Evolutionary conservation across 768 basidiomycete genomes (phyloP).

Genomic region (Lactifluus piperatus): DNA sequence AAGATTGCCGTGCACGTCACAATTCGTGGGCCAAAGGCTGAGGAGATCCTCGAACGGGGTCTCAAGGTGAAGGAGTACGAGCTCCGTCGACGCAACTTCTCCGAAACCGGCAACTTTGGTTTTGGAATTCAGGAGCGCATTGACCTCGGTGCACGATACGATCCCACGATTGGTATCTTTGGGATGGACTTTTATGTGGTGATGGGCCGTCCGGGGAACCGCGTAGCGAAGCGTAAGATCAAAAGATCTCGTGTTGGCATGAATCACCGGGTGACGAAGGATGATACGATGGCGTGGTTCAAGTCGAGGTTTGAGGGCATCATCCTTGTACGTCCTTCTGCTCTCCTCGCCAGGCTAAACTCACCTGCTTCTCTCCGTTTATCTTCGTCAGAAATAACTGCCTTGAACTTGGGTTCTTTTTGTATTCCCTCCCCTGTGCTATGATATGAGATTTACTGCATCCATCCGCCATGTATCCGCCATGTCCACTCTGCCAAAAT

Average conservation of each 20-base stretch:
- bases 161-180: slow-evolving; percentile 7
- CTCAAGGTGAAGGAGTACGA: slow-evolving; percentile 99
- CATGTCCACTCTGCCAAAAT: not conserved
- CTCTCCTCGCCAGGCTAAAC: not conserved
- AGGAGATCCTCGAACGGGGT: slow-evolving; percentile 10
- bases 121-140: slow-evolving; percentile 48
- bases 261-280: slow-evolving; percentile 47
- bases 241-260: slow-evolving; percentile 82
- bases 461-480: not conserved
- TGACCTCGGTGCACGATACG: slow-evolving; percentile 7
- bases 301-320: slow-evolving; percentile 99
- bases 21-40: slow-evolving; percentile 5
- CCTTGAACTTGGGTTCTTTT: not conserved
- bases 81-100: slow-evolving; percentile 93
- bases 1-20: slow-evolving; percentile 78
- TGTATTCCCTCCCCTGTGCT: not conserved
- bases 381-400: slow-evolving; percentile 2
- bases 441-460: not conserved
- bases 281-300: slow-evolving; percentile 86
- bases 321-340: slow-evolving; percentile 63
- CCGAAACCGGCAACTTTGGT: slow-evolving; percentile 98
- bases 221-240: slow-evolving; percentile 81
- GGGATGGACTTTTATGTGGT: slow-evolving; percentile 9
- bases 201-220: slow-evolving; percentile 2
- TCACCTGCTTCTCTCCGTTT: not conserved